These are phyloP conservation scores for Metschnikowia baotianmanensis DNA, from an alignment of 805 yeast genomes.

Conservation along the genomic window DNA sequence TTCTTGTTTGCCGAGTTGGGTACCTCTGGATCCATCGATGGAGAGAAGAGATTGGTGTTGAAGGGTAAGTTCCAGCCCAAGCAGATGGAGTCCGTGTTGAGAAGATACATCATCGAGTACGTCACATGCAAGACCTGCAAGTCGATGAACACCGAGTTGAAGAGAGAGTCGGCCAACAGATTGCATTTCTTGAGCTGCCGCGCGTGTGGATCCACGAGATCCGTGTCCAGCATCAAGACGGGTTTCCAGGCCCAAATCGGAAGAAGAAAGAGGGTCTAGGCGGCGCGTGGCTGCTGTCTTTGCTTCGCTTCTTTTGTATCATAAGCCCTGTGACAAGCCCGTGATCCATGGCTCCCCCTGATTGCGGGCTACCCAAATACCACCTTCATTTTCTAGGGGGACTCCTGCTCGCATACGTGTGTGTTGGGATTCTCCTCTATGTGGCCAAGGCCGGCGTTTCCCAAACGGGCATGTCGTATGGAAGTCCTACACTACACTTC, in stretches of 20 bases:
- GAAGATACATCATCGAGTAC: constrained; percentile 95
- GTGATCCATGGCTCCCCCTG: not conserved
- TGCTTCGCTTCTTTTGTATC: constrained; percentile 1
- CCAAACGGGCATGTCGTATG: no score
- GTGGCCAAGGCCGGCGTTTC: no score
- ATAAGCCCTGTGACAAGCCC: not conserved
- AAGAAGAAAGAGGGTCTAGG: constrained; percentile 66
- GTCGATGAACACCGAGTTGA: constrained; percentile 92
- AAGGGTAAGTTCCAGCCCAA: constrained; percentile 98
- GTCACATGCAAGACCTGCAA: constrained; percentile 99
- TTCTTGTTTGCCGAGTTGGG: constrained; percentile 98
- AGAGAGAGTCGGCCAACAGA: constrained; percentile 94
- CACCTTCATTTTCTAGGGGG: no score
- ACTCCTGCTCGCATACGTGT: no score
- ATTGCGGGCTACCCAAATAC: no score
- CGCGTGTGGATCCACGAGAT: constrained; percentile 96
- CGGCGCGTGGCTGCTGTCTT: constrained; percentile 1
- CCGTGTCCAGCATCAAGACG: constrained; percentile 95
- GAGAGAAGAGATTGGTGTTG: constrained; percentile 93
- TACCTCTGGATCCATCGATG: constrained; percentile 98
- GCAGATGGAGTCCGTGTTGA: constrained; percentile 92
- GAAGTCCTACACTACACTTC: no score
- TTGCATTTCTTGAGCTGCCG: constrained; percentile 96
- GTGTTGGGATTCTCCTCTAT: no score
- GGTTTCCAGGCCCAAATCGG: constrained; percentile 99